Conservation (phyloP, 1,284 basidiomycete species). For the Fomitopsis pinicola region DNA sequence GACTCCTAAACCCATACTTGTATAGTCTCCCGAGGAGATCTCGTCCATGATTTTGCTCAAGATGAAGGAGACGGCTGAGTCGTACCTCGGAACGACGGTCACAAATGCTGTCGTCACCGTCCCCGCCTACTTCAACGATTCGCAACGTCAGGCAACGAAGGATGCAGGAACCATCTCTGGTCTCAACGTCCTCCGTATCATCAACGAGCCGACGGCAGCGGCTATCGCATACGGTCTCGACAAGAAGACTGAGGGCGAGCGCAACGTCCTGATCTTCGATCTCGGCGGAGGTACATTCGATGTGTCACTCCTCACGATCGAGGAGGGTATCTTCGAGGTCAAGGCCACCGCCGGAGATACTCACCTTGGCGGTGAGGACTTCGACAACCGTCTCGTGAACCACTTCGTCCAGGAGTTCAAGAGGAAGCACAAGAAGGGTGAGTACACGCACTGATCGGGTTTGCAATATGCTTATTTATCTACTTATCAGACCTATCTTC, state of each 20-base stretch:
- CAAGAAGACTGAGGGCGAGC: constrained; percentile 84
- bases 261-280: constrained; percentile 97
- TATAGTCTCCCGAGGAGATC: constrained; percentile 89
- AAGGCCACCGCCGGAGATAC: constrained; percentile 99
- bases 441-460: constrained; percentile 26
- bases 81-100: constrained; percentile 85
- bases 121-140: constrained; percentile 98
- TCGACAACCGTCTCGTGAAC: constrained; percentile 97
- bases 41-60: constrained; percentile 97
- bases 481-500: constrained; percentile 74
- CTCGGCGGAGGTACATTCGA: constrained; percentile 99
- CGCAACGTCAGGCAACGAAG: constrained; percentile 94
- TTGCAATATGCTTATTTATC: constrained; percentile 10
- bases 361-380: constrained; percentile 98
- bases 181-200: constrained; percentile 92
- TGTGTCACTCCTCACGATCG: constrained; percentile 96
- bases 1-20: constrained; percentile 6
- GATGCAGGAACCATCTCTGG: constrained; percentile 90
- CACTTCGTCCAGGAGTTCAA: constrained; percentile 99
- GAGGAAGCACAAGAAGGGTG: constrained; percentile 96
- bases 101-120: constrained; percentile 92
- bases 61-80: constrained; percentile 99
- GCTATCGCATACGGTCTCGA: constrained; percentile 95
- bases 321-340: constrained; percentile 99
- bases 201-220: constrained; percentile 95